Evolutionary conservation across 768 basidiomycete genomes (phyloP), one percentile per base, ranked within the genome.

Genomic region (Tulasnella sp.): DNA sequence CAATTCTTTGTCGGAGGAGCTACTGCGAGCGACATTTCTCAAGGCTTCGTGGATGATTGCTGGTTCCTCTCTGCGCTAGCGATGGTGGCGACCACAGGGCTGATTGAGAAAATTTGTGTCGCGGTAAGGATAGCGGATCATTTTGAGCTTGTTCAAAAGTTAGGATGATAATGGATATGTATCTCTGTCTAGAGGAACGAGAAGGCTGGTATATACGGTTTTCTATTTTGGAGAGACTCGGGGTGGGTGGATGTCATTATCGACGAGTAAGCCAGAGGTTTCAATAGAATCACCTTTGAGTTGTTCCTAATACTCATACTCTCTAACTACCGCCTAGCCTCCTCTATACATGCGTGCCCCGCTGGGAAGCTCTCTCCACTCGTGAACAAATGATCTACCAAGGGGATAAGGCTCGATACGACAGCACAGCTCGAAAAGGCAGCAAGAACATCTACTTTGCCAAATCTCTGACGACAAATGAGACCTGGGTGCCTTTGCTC

Each of bases 51-150:
- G n/a, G 77, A 75, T 0, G 73, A 80, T 63, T 80, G 79, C 62
- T 80, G 78, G 73, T 76, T 81, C 65, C 64, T 80, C 7, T 76
- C 74, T 8, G 80, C 78, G 2, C 62, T 80, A 49, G 75, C 78
- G 3, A 76, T 76, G 1, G 74, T 80, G 64, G 70, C 77, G 2
- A 74, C 75, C 4, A 65, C 72, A 1, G 73, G 72, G 1, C 66
- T 80, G 42, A 68, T 80, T 7, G 74, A 80, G 62, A 77, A 76
- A 62, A 73, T 78, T 27, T 81, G 80, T 60, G 76, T 80, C 31
- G 75, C 71, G 8, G 74, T 75, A 55, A 63, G 74, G 67, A 21
- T 24, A 34, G 22, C n/a, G 34, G 34, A 7, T 38, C 7, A 38
- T 38, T 15, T 38, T 5, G 34, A 38, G 5, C 34, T 38, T 5